These are phyloP conservation scores for Lactifluus echinatus DNA, from an alignment of 768 basidiomycete species.

Conservation along the genomic window DNA sequence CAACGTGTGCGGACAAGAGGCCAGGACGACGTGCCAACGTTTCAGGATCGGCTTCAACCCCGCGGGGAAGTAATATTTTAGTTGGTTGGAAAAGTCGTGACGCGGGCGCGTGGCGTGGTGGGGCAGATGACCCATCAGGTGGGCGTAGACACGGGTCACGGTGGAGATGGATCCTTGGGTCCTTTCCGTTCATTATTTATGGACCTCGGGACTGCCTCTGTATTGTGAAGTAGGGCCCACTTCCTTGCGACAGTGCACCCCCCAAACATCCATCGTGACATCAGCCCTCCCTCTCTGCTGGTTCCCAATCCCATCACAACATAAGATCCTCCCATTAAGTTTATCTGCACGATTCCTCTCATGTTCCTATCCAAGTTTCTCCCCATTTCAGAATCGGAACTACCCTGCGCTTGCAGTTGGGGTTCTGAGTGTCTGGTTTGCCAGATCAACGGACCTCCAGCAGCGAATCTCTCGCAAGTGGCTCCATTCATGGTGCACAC, in stretches of 20 bases:
- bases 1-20: too few species aligned
- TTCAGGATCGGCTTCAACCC: background rate
- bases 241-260: background rate
- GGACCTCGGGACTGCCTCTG: background rate
- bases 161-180: background rate
- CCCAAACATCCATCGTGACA: background rate
- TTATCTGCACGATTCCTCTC: background rate
- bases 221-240: background rate
- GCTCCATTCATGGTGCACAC: background rate
- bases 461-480: conserved; percentile 8
- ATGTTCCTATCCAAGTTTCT: background rate
- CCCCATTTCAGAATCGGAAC: background rate
- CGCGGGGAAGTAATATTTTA: conserved; percentile 5
- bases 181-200: conserved; percentile 3
- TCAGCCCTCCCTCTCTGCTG: background rate
- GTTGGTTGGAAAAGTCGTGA: background rate
- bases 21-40: too few species aligned
- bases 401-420: background rate
- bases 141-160: background rate
- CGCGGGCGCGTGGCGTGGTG: conserved; percentile 1
- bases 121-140: conserved; percentile 17
- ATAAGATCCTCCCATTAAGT: background rate
- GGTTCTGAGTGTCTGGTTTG: background rate
- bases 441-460: conserved; percentile 3
- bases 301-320: background rate